These are phyloP conservation scores for Trichomonascaceae sp. DNA, from an alignment of 1,139 yeast genomes.

Conservation along the genomic window DNA sequence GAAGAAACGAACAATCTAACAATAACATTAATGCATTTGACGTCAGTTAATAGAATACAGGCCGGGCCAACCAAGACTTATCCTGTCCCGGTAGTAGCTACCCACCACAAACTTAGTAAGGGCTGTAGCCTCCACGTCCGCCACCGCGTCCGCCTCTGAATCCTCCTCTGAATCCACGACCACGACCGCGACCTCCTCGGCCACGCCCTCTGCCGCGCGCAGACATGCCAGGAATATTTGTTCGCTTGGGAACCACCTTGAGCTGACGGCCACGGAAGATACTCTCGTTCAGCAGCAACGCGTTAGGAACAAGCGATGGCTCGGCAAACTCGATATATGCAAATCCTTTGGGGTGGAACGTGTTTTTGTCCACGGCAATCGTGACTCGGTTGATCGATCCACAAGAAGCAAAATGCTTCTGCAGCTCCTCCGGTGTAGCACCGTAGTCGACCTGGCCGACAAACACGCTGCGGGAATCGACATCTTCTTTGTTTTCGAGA, in stretches of 20 bases:
- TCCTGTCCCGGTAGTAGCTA: too few species aligned
- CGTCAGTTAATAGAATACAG: too few species aligned
- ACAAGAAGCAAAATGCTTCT: slow-evolving; percentile 58
- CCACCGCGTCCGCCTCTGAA: slow-evolving; percentile 33
- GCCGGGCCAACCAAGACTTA: too few species aligned
- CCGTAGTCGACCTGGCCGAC: slow-evolving; percentile 82
- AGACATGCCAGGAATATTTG: slow-evolving; percentile 59
- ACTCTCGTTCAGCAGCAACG: slow-evolving; percentile 54
- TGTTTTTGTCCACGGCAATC: slow-evolving; percentile 52
- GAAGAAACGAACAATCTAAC: not conserved
- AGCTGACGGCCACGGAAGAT: slow-evolving; percentile 55
- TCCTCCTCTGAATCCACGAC: slow-evolving; percentile 29
- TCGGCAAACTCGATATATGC: slow-evolving; percentile 75
- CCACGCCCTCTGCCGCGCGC: slow-evolving; percentile 35
- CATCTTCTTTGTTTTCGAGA: slow-evolving; percentile 38
- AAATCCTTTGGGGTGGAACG: slow-evolving; percentile 76
- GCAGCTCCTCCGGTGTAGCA: slow-evolving; percentile 68
- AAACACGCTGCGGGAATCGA: slow-evolving; percentile 70
- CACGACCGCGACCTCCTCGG: slow-evolving; percentile 34
- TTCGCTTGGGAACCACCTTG: slow-evolving; percentile 64
- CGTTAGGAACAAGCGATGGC: slow-evolving; percentile 47
- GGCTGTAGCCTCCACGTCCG: slow-evolving; percentile 28
- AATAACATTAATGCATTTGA: not conserved
- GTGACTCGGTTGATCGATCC: slow-evolving; percentile 81
- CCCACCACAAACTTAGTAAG: slow-evolving; percentile 6